Evolutionary conservation across 2,329 filamentous ascomycete genomes (phyloP).

Genomic region (Aureobasidium lini): DNA sequence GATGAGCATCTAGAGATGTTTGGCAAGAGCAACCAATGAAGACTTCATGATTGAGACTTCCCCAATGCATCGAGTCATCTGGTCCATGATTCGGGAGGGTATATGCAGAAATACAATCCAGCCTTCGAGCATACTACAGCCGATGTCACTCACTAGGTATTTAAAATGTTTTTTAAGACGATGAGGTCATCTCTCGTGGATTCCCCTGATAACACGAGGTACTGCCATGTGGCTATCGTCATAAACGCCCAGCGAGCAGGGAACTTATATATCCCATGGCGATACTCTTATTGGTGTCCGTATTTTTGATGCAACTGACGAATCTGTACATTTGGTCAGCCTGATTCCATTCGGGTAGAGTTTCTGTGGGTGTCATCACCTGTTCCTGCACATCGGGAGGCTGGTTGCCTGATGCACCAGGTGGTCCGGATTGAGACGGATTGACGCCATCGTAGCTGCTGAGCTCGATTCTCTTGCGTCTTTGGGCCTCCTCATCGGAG

Average conservation of each 20-base stretch:
- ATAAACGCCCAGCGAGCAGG: too few relatives aligned
- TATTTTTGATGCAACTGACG: constrained; percentile 26
- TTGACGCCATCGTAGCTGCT: constrained; percentile 54
- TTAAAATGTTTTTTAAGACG: too few relatives aligned
- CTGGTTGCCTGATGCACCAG: constrained; percentile 46
- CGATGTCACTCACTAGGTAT: too few relatives aligned
- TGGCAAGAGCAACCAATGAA: not conserved
- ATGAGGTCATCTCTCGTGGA: too few relatives aligned
- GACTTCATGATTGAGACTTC: not conserved
- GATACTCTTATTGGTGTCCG: not conserved
- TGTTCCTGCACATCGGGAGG: constrained; percentile 44
- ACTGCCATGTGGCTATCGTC: too few relatives aligned
- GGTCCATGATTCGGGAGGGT: too few relatives aligned
- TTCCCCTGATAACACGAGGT: too few relatives aligned
- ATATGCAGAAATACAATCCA: too few relatives aligned
- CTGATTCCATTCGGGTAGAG: not conserved
- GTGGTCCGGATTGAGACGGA: constrained; percentile 34
- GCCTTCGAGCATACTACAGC: too few relatives aligned
- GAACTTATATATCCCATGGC: not conserved
- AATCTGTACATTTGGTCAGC: not conserved
- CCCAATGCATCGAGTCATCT: too few relatives aligned
- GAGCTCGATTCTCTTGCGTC: constrained; percentile 67
- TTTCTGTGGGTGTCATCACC: not conserved
- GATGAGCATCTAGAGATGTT: not conserved
- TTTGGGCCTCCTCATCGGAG: constrained; percentile 63